A percentile compares a stretch with the other conserved stretches of the same genome.
Conservation (phyloP, 2,329 filamentous ascomycete species). For the Pezicula neosporulosa region DNA sequence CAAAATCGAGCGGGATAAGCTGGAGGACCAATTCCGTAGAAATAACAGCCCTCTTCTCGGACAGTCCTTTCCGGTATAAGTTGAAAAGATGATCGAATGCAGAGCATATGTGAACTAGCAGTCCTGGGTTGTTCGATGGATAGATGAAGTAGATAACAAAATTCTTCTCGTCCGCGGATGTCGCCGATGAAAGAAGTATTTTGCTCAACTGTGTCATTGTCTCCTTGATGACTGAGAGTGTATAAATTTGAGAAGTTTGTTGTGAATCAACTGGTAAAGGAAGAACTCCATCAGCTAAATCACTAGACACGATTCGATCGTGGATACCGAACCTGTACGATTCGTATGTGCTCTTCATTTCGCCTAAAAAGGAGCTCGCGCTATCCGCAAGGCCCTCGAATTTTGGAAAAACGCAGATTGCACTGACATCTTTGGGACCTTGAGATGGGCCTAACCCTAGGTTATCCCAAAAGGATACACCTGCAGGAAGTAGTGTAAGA, state of each 20-base stretch:
- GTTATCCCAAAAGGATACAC: constrained; percentile 78
- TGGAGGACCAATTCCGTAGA: constrained; percentile 72
- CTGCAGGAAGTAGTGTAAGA: constrained; percentile 71
- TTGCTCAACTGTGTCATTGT: constrained; percentile 22
- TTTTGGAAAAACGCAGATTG: constrained; percentile 68
- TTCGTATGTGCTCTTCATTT: constrained; percentile 70
- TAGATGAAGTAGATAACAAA: constrained; percentile 78
- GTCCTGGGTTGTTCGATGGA: constrained; percentile 56
- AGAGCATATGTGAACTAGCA: constrained; percentile 67
- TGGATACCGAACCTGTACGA: constrained; percentile 69
- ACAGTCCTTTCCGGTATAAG: constrained; percentile 49
- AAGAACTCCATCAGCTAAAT: constrained; percentile 29
- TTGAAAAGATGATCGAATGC: constrained; percentile 73
- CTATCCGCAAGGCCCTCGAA: constrained; percentile 60
- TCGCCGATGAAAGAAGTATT: constrained; percentile 25
- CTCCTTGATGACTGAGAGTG: constrained; percentile 23
- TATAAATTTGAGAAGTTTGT: constrained; percentile 33
- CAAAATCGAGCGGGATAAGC: constrained; percentile 64
- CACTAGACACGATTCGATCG: constrained; percentile 34
- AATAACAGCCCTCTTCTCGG: constrained; percentile 43
- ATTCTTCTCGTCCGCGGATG: constrained; percentile 41
- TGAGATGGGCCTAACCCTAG: constrained; percentile 70
- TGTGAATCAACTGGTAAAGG: constrained; percentile 22
- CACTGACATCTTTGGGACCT: constrained; percentile 67
- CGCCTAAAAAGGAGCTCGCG: constrained; percentile 61